Evolutionary conservation across 2,329 filamentous ascomycete genomes (phyloP).

Genomic region (Botrytis fragariae): DNA sequence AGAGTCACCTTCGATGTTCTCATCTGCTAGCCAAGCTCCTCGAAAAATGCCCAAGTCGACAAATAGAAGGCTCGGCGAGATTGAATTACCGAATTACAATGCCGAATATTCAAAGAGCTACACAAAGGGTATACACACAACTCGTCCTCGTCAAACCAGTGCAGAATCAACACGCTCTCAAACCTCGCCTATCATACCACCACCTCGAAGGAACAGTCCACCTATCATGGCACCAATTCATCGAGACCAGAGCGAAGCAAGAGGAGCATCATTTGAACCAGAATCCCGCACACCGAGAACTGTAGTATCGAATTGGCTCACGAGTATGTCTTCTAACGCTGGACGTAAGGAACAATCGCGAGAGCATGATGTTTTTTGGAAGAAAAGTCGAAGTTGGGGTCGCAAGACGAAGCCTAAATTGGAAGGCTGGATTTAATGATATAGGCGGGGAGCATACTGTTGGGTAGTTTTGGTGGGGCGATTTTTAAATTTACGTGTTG

Average conservation of each 20-base stretch:
- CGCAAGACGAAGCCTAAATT: slow-evolving; percentile 4
- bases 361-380: slow-evolving; percentile 7
- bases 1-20: background rate
- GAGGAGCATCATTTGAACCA: slow-evolving; percentile 14
- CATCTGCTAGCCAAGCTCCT: background rate
- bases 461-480: background rate
- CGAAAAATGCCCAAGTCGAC: background rate
- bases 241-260: background rate
- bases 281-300: slow-evolving; percentile 16
- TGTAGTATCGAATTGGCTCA: slow-evolving; percentile 13
- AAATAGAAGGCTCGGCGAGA: background rate
- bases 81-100: background rate
- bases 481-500: background rate
- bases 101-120: background rate
- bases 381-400: slow-evolving; percentile 15
- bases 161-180: background rate
- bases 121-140: background rate
- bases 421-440: slow-evolving; percentile 9
- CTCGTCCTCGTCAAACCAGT: background rate
- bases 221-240: slow-evolving; percentile 13
- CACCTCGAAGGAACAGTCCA: slow-evolving; percentile 12
- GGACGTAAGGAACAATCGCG: slow-evolving; percentile 8
- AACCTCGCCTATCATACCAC: background rate
- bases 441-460: background rate
- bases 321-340: slow-evolving; percentile 11